Evolutionary conservation across 192 early-diverging fungal species (phyloP), one percentile per base, ranked within the genome.

Genomic region (Lobulomyces angularis): DNA sequence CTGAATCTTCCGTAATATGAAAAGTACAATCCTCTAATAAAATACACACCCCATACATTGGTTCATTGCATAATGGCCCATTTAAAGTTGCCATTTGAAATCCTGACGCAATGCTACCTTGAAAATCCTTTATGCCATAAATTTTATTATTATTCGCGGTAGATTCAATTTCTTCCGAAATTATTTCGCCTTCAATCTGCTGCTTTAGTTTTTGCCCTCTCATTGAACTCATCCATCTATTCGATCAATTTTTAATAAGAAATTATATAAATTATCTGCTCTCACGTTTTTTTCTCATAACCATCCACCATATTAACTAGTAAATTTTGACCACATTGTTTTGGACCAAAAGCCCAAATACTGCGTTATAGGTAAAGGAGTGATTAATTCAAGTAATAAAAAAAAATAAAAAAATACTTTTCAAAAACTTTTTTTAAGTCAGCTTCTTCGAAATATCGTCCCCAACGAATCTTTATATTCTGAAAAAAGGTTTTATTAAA

Each of bases 1-100:
- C 14, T 0, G 2, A 32, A 8, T 18, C 11, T 24, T 16, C 38
- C 50, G 12, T 8, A 28, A 14, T 8, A 56, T 14, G 17, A 16
- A 16, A 6, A n/a, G 46, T 7, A 18, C 24, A 14, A 28, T 71
- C 58, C 46, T 89, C 75, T 11, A 89, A 45, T 37, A 88, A 69
- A 52, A 81, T 76, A n/a, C 64, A 69, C 35, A 88, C 80, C 6
- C 96, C 96, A 20, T 74, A 64, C 58, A 97, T 58, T 2, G 96
- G 91, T 51, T 99, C 96, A 27, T 77, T 76, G 56, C 93, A 97
- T 28, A 99, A 62, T 7, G 96, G 93, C 1, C 96, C 96, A 0
- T 69, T 59, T 5, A 81, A 64, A 4, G 87, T 88, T 0, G 89
- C 82, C 12, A 96, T 60, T 64, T 99, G 93, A 74, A 97, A 99